Evolutionary conservation across 2,329 filamentous ascomycete genomes (phyloP), one percentile per base, ranked within the genome.

Genomic region (Penicillium vulpinum): DNA sequence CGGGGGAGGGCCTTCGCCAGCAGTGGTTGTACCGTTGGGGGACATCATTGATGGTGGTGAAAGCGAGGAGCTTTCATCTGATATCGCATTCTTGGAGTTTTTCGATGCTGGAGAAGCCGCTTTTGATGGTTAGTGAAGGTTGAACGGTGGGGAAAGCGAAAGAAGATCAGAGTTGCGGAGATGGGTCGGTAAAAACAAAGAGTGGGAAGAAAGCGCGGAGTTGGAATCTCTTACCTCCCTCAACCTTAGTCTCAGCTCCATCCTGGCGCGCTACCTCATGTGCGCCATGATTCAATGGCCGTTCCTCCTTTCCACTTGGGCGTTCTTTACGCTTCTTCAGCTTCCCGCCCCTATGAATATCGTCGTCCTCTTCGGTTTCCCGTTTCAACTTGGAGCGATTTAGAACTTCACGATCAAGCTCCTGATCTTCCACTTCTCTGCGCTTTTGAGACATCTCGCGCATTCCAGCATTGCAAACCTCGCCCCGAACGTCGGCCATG

Each of bases 261-360:
- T 89, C 86, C 75, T 89, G 86, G 61, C 85, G 77, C 10, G 84
- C 81, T 28, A 88, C 56, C 51, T 82, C 83, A 75, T 88, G 86
- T 15, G 86, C 85, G 44, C 86, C 86, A 61, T 86, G 81, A 33
- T 80, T 79, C 50, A 83, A 76, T 24, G 84, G 84, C 41, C 84
- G 77, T 53, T 85, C 82, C 60, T 89, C 85, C 58, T 83, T 84
- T 31, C 83, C 76, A 52, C 74, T 80, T 56, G 87, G 85, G 8
- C 84, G 79, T 24, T 88, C 89, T 76, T 91, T 92, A 71, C 89
- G 87, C 78, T 90, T 92, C 81, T 90, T 92, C 62, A 88, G 82
- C 73, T 92, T 92, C 24, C 80, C 77, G 39, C 75, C 77, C 70
- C 84, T 83, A 67, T 84, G 68, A 28, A 73, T 74, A 41, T 81